These are phyloP conservation scores for Durotheca rogersii DNA, from an alignment of 495 filamentous ascomycete species.

Conservation along the genomic window DNA sequence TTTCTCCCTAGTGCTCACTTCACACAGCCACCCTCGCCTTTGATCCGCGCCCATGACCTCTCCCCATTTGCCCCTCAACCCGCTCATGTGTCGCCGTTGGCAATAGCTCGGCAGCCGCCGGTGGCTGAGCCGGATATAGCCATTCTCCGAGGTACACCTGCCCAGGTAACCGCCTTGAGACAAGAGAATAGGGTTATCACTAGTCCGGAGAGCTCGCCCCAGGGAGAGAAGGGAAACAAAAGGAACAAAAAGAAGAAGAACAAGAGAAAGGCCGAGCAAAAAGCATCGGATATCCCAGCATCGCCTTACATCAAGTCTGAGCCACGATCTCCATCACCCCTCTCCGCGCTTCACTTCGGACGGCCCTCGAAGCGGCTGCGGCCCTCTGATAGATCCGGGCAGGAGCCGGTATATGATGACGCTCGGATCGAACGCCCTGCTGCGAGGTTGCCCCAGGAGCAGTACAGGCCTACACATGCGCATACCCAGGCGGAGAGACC, in stretches of 20 bases:
- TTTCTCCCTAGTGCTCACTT: slow-evolving; percentile 37
- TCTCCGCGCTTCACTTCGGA: slow-evolving; percentile 54
- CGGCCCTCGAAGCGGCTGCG: slow-evolving; percentile 55
- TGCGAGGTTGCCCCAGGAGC: slow-evolving; percentile 23
- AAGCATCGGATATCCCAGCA: slow-evolving; percentile 39
- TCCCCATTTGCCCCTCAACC: slow-evolving; percentile 82
- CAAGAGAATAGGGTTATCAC: slow-evolving; percentile 43
- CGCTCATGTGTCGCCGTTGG: slow-evolving; percentile 75
- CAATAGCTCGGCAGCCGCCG: slow-evolving; percentile 60
- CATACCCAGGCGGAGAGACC: slow-evolving; percentile 21
- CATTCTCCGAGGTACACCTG: slow-evolving; percentile 40
- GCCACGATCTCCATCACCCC: slow-evolving; percentile 77
- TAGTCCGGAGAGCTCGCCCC: slow-evolving; percentile 55
- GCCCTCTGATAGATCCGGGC: slow-evolving; percentile 47
- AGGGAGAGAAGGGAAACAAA: slow-evolving; percentile 37
- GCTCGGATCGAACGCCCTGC: slow-evolving; percentile 36
- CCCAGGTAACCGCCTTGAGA: slow-evolving; percentile 53
- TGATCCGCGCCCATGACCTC: slow-evolving; percentile 50
- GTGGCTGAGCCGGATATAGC: slow-evolving; percentile 41
- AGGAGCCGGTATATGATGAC: slow-evolving; percentile 46
- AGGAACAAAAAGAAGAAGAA: slow-evolving; percentile 53
- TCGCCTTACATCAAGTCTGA: slow-evolving; percentile 80
- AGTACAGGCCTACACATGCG: slow-evolving; percentile 14
- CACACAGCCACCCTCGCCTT: slow-evolving; percentile 36
- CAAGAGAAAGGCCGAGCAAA: slow-evolving; percentile 49